Percentiles rank a stretch among this genome's conserved stretches.
Evolutionary conservation across 352 stramenopile species (phyloP).

Genomic region (Globisporangium uncinulatum): DNA sequence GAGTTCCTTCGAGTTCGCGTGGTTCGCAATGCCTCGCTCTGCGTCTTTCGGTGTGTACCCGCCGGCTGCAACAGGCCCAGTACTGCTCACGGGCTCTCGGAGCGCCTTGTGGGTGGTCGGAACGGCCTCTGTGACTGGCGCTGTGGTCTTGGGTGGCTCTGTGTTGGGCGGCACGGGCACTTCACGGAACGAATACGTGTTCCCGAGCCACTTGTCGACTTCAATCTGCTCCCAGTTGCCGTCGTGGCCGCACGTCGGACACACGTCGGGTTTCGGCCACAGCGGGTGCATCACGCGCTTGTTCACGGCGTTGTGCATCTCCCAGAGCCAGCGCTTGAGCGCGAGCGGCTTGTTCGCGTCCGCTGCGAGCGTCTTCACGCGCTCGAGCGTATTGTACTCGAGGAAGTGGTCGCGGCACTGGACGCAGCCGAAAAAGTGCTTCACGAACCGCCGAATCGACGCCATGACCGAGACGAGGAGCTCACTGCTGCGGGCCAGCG

Average conservation of each 20-base stretch:
- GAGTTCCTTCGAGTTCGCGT: conserved; percentile 47
- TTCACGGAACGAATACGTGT: conserved; percentile 58
- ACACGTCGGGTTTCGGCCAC: conserved; percentile 71
- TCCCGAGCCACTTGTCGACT: conserved; percentile 71
- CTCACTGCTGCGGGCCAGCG: conserved; percentile 28
- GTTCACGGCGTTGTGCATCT: conserved; percentile 84
- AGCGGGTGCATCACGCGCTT: conserved; percentile 64
- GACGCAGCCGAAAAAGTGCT: conserved; percentile 81
- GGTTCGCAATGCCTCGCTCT: conserved; percentile 58
- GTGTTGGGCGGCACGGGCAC: conserved; percentile 33
- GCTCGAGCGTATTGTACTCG: conserved; percentile 62
- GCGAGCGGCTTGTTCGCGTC: conserved; percentile 61
- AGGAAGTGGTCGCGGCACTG: conserved; percentile 79
- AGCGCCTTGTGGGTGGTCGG: conserved; percentile 7
- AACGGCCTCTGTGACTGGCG: conserved; percentile 7
- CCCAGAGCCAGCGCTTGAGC: conserved; percentile 77
- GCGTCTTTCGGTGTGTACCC: conserved; percentile 61
- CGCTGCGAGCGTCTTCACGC: conserved; percentile 53
- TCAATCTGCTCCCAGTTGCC: conserved; percentile 56
- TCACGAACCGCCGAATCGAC: conserved; percentile 77
- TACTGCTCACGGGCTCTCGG: conserved; percentile 17
- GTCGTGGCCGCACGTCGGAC: conserved; percentile 60
- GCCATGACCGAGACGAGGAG: conserved; percentile 63
- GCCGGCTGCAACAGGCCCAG: conserved; percentile 7
- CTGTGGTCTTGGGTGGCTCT: conserved; percentile 7